These are phyloP conservation scores for Amanita rubescens DNA, from an alignment of 768 basidiomycete genomes.

Conservation along the genomic window DNA sequence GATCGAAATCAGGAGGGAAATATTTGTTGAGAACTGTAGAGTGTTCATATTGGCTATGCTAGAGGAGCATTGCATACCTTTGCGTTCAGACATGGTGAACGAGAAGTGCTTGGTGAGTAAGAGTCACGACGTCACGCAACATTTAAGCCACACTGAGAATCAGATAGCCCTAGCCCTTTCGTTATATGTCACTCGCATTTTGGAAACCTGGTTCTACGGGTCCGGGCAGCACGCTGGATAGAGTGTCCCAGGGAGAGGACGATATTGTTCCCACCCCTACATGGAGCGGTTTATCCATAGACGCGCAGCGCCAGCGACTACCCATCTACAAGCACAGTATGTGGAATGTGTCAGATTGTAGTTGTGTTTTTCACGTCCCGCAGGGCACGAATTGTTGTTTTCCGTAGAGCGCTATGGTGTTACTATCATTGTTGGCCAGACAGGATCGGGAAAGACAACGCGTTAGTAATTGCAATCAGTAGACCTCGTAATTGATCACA, in stretches of 20 bases:
- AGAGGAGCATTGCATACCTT: slow-evolving; percentile 39
- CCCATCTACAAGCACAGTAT: slow-evolving; percentile 89
- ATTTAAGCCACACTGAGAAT: no score
- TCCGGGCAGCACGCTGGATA: slow-evolving; percentile 84
- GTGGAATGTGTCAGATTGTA: slow-evolving; percentile 17
- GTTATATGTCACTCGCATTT: slow-evolving; percentile 56
- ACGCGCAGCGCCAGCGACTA: slow-evolving; percentile 70
- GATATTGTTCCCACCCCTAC: slow-evolving; percentile 56
- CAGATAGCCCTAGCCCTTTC: slow-evolving; percentile 3
- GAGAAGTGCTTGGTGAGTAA: neutral
- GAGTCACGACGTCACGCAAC: no score
- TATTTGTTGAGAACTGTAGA: slow-evolving; percentile 83
- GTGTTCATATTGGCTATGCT: neutral
- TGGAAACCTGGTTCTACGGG: slow-evolving; percentile 87
- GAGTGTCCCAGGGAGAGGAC: slow-evolving; percentile 71
- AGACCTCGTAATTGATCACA: slow-evolving; percentile 11
- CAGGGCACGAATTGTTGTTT: slow-evolving; percentile 76
- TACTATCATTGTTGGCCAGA: slow-evolving; percentile 87
- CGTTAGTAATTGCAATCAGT: slow-evolving; percentile 44
- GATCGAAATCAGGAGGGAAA: slow-evolving; percentile 98
- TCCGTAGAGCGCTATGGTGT: slow-evolving; percentile 80
- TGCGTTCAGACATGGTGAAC: slow-evolving; percentile 71
- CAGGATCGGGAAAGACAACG: slow-evolving; percentile 96
- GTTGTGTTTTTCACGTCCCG: neutral
- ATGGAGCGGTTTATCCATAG: slow-evolving; percentile 51